Conservation (phyloP, 148 eudicot species). For the Cornus kousa region DNA sequence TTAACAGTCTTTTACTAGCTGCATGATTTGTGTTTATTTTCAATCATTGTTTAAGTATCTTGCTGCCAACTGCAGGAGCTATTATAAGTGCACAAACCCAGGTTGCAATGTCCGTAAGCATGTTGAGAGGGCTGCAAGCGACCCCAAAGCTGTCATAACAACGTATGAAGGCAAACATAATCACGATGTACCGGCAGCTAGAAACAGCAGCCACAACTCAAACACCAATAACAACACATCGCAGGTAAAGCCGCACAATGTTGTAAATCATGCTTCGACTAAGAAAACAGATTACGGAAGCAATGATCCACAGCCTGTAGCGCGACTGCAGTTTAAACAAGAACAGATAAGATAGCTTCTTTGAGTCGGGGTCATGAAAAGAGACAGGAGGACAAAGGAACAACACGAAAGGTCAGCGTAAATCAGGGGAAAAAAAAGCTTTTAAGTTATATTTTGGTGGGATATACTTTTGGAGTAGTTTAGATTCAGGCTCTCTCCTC, state of each 20-base stretch:
- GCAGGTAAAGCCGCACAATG: conserved; percentile 41
- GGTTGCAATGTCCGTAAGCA: conserved; percentile 94
- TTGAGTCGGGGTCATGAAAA: background rate
- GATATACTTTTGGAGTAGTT: background rate
- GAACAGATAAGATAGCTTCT: conserved; percentile 52
- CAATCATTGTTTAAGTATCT: background rate
- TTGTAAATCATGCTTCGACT: conserved; percentile 23
- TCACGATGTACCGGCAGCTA: conserved; percentile 81
- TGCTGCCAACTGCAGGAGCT: conserved; percentile 57
- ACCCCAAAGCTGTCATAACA: conserved; percentile 82
- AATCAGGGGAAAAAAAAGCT: background rate
- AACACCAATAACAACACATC: conserved; percentile 31
- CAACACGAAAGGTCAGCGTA: background rate
- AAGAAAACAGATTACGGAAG: conserved; percentile 30
- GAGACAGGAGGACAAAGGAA: background rate
- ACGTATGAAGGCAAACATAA: conserved; percentile 88
- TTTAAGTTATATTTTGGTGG: background rate
- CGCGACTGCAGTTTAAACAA: conserved; percentile 58
- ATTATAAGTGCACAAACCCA: conserved; percentile 74
- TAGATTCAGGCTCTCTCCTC: background rate
- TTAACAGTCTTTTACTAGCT: background rate
- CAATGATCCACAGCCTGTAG: conserved; percentile 50
- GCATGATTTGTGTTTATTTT: background rate
- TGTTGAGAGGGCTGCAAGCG: conserved; percentile 76
- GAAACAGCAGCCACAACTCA: conserved; percentile 72